Evolutionary conservation across 2,329 filamentous ascomycete genomes (phyloP), one percentile per base, ranked within the genome.

Genomic region (Phoma sp.): DNA sequence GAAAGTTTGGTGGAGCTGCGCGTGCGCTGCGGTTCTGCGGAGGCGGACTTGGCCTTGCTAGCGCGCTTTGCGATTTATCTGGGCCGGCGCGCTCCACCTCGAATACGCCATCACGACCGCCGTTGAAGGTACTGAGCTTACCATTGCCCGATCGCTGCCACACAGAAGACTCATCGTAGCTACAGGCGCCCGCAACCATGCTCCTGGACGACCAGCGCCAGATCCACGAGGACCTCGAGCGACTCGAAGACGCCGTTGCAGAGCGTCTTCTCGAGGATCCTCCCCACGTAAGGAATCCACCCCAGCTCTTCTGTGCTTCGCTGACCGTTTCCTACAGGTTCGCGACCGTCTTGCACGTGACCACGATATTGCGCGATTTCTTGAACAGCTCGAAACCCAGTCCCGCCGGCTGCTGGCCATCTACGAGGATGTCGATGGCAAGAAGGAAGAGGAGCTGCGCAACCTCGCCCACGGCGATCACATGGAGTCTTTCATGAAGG

Each of bases 161-260:
- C 42, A 56, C 40, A 44, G 29, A 43, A 45, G 43, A 63, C 60
- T 66, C 57, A 67, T 63, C 47, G 11, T 36, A 39, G 25, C 39
- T 47, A 52, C 42, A 66, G 59, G 64, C 62, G 65, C 60, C 51
- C 47, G 59, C 59, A 62, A 72, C 38, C 33, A 86, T 97, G 92
- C 80, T 96, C 64, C 79, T 97, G 60, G 96, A 99, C 81, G 93
- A 98, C 67, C 89, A 98, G 78, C 86, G 95, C 67, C 92, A 91
- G 69, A 86, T 97, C 67, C 93, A 97, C 68, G 95, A 99, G 84
- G 95, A 99, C 77, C 80, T 99, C 45, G 95, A 99, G 82, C 88
- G 95, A 60, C 84, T 99, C 55, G 95, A 99, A 78, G 91, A 96
- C 75, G 95, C 90, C 48, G 89, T 97, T 68, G 89, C 91, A 49